Base-by-base conservation (phyloP, 2,329 filamentous ascomycete genomes). In the Raffaelea albimanens region DNA sequence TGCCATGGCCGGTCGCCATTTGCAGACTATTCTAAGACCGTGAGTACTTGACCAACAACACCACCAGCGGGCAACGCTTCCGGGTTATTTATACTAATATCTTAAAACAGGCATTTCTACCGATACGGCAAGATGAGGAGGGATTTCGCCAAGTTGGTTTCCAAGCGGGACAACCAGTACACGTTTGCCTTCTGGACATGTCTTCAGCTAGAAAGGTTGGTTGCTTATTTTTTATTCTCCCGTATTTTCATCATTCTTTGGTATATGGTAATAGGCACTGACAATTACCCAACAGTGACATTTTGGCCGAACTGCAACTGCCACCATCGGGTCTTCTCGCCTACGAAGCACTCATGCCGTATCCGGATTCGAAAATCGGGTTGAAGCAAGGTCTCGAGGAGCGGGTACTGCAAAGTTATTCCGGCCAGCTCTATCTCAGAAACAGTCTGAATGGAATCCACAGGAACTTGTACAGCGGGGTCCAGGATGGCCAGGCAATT, bases 121-220 rank as follows among this genome's bases (percentile, higher is more conserved):
- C 73, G 72, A 38, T 59, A 77, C 49, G 65, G 65, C 8, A 64
- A 61, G 48, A 59, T 72, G 45, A 67, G 69, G 50, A 56, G 58
- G 1, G 56, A 63, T 31, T 56, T 56, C 16, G 54, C 10, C n/a
- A 45, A 34, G 9, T 39, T 72, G 25, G 65, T 63, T 36, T 71
- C 69, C 36, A 64, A 61, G 49, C 56, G 68, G 41, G 76, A 82
- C 56, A 87, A 89, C 58, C 72, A 83, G 48, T 71, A 84, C 33
- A 71, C 84, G 14, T 75, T 94, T 56, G 84, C 87, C 0, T 96
- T 90, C 58, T 97, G 91, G 91, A 93, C 90, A 8, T 95, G 87
- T 61, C 69, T 96, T 53, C 91, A 97, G 59, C 73, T 97, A 11
- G 91, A 97, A 65, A 95, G 83, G 84, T 87, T 63, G 55, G 64